These are phyloP conservation scores for Rhodamnia rubescens DNA, from an alignment of 345 rosid genomes.

Conservation along the genomic window DNA sequence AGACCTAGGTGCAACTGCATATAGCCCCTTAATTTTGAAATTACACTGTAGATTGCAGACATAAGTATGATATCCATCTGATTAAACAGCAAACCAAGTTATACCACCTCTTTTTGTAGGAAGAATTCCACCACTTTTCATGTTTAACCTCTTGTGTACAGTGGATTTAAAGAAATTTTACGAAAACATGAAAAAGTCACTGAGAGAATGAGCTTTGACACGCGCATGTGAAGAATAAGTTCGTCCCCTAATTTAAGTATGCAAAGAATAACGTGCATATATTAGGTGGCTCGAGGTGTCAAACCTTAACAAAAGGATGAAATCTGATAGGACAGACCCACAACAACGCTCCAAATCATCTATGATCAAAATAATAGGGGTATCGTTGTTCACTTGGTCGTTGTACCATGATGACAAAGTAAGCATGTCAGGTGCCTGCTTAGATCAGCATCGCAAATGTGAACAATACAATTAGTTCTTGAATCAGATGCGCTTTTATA, in stretches of 20 bases:
- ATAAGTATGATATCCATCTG: neutral
- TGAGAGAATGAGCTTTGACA: neutral
- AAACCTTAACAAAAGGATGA: slow-evolving; percentile 71
- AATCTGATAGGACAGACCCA: slow-evolving; percentile 67
- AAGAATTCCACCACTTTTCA: neutral
- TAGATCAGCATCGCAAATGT: slow-evolving; percentile 10
- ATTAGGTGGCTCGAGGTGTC: neutral
- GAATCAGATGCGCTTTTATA: neutral
- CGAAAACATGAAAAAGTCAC: neutral
- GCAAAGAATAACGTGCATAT: neutral
- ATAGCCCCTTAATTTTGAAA: neutral
- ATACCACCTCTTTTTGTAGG: neutral
- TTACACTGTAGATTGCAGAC: neutral
- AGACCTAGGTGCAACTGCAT: neutral
- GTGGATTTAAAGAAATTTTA: neutral
- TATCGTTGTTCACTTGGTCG: slow-evolving; percentile 18
- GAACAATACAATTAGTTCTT: neutral
- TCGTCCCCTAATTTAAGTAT: neutral
- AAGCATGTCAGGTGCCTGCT: slow-evolving; percentile 67
- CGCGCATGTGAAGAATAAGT: neutral
- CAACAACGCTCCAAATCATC: slow-evolving; percentile 78
- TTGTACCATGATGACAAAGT: slow-evolving; percentile 79
- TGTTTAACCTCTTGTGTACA: neutral
- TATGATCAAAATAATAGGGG: slow-evolving; percentile 56
- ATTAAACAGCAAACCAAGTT: neutral